Conservation (phyloP, 192 early-diverging fungal species). For the Coemansia sp. region DNA sequence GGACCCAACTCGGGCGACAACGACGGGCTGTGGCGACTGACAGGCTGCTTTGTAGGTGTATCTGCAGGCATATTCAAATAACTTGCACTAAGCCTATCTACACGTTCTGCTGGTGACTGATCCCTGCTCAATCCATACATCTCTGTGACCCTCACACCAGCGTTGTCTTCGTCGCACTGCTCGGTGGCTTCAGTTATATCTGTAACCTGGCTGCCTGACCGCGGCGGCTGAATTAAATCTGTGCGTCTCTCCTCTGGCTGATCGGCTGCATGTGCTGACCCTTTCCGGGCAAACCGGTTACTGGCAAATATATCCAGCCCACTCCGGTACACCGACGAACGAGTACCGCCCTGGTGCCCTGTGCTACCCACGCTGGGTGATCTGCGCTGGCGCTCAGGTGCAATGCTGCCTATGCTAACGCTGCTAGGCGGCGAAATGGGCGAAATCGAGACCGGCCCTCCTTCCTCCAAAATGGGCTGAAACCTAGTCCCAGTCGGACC, state of each 20-base stretch:
- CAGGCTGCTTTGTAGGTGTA: not conserved
- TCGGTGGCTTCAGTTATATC: not conserved
- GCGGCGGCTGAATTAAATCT: not conserved
- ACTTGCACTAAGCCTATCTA: not conserved
- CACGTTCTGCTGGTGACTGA: not conserved
- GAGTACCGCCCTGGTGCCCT: not conserved
- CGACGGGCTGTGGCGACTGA: not conserved
- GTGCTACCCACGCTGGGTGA: not conserved
- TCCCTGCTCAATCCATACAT: not conserved
- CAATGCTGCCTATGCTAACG: not conserved
- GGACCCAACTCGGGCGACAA: conserved; percentile 8
- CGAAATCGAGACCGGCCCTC: not conserved
- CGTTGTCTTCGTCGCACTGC: not conserved
- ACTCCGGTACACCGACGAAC: conserved; percentile 30
- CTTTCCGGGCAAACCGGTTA: conserved; percentile 14
- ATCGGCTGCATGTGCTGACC: not conserved
- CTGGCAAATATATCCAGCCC: conserved; percentile 29
- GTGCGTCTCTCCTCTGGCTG: not conserved
- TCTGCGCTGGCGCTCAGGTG: not conserved
- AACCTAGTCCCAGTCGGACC: not conserved
- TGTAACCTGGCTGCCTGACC: not conserved
- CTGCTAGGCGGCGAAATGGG: conserved; percentile 4
- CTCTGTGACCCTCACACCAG: not conserved
- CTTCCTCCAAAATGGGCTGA: not conserved
- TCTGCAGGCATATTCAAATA: not conserved